Evolutionary conservation across 306 rosid genomes (phyloP).

Genomic region (Corylus americana): DNA sequence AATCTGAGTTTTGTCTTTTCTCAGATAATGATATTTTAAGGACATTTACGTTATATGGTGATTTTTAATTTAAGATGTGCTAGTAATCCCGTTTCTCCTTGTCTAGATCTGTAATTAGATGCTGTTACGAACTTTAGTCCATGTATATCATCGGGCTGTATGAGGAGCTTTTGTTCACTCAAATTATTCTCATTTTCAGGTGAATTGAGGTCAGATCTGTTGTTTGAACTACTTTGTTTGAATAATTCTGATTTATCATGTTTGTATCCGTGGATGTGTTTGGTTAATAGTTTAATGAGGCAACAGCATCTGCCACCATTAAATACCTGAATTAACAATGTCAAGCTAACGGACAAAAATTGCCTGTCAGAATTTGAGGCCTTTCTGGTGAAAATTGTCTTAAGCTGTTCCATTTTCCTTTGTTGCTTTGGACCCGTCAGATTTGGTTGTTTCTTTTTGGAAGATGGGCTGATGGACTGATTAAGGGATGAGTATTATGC

Average conservation of each 20-base stretch:
- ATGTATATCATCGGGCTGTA: neutral
- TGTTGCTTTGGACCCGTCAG: neutral
- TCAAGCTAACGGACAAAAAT: neutral
- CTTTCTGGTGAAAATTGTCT: neutral
- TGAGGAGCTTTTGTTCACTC: neutral
- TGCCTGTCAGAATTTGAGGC: neutral
- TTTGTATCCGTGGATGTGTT: neutral
- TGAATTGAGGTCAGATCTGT: neutral
- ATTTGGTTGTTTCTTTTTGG: neutral
- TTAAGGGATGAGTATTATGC: neutral
- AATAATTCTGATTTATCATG: neutral
- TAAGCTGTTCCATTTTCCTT: neutral
- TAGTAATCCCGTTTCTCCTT: neutral
- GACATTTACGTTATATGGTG: neutral
- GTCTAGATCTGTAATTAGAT: constrained; percentile 11
- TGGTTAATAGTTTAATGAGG: neutral
- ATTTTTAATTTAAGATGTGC: neutral
- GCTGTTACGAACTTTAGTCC: neutral
- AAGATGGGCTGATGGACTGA: neutral
- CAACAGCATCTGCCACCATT: neutral
- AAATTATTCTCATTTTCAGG: neutral
- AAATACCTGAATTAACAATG: neutral
- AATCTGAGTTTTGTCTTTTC: neutral
- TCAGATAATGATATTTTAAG: neutral
- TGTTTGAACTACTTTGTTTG: neutral